Base-by-base conservation (phyloP, 148 eudicot genomes). In the Heliosperma pusillum region DNA sequence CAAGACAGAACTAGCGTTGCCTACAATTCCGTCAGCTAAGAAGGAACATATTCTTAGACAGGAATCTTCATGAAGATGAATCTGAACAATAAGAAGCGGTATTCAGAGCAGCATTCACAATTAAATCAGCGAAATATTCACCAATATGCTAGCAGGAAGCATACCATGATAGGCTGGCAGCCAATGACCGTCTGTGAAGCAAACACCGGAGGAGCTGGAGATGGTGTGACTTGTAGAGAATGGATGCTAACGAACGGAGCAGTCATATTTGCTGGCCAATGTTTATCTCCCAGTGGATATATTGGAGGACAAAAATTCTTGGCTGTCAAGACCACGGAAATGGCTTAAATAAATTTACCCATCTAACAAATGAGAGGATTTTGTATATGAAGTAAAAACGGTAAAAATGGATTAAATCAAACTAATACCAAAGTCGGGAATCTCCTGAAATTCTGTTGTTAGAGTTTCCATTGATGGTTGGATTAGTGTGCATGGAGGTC, bases 1-100 rank as follows among this genome's bases (percentile, higher is more conserved):
- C 73, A 87, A 82, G 78, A 90, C 79, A 79, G 84, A 77, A 75
- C 88, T 88, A 76, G 87, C 77, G 81, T 80, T 83, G 27, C 84
- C 89, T 45, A 88, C 88, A 81, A 89, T 82, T 63, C 98, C 98
- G 77, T 95, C 98, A 80, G 93, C 93, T 82, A 95, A 80, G 76
- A 95, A 89, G 65, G 98, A 95, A 73, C 87, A 82, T 87, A 95
- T 89, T 79, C 95, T 95, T 81, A 95, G 76, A 81, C 96, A 95
- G 57, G 98, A 95, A 71, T 92, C 97, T 80, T 95, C 98, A 83
- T 92, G 97, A 84, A 95, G 97, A 84, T 89, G 86, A 81, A 94
- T 79, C 98, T 94, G 93, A 27, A 66, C 81, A 78, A 61, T 36
- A 10, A 81, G 20, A 72, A 42, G 40, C 27, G 47, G 45, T 4